Evolutionary conservation across 2,329 filamentous ascomycete genomes (phyloP).

Genomic region (Penicillium frequentans): DNA sequence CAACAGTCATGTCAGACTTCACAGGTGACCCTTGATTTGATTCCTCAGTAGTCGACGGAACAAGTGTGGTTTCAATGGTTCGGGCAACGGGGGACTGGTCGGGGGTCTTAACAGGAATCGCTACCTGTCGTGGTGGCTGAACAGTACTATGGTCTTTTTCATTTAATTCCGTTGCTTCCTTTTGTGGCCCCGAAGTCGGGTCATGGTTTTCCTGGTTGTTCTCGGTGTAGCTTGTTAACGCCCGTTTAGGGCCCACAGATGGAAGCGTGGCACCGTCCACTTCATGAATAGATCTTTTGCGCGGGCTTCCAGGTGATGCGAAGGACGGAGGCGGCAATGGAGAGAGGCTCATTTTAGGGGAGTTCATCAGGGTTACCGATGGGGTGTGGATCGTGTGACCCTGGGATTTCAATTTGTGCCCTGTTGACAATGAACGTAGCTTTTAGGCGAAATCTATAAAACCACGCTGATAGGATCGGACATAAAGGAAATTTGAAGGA

Average conservation of each 20-base stretch:
- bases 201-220: conserved; percentile 28
- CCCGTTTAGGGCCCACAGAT: conserved; percentile 11
- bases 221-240: conserved; percentile 7
- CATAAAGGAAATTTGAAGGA: not conserved
- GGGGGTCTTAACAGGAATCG: not conserved
- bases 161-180: not conserved
- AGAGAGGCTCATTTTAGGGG: conserved; percentile 17
- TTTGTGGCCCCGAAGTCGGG: conserved; percentile 1
- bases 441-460: not conserved
- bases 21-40: not conserved
- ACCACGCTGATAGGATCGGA: not conserved
- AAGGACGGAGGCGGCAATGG: conserved; percentile 19
- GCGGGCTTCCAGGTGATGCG: conserved; percentile 19
- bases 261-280: conserved; percentile 17
- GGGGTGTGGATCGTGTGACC: not conserved
- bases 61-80: not conserved
- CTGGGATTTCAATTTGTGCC: not conserved
- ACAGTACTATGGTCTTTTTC: not conserved
- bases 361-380: conserved; percentile 16
- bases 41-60: not conserved
- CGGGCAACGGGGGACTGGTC: not conserved
- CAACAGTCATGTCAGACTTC: conserved; percentile 10
- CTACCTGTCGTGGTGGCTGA: not conserved
- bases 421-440: not conserved
- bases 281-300: conserved; percentile 33